Conservation (phyloP, 345 rosid species). For the Syzygium aromaticum region DNA sequence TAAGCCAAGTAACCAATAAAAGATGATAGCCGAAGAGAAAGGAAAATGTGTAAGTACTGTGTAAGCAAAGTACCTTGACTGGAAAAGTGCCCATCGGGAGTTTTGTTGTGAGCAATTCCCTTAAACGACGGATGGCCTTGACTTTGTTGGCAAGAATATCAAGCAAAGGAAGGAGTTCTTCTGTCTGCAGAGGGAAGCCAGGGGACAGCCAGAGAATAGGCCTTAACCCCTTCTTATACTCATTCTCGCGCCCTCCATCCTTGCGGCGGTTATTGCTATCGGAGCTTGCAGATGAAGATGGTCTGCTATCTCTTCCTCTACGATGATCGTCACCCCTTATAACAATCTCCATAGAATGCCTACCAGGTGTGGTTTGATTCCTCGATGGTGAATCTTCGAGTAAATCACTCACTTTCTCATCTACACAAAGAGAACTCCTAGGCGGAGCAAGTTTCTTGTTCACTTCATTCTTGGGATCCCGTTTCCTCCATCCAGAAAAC, state of each 20-base stretch:
- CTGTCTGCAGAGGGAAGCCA: slow-evolving; percentile 77
- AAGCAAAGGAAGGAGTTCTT: slow-evolving; percentile 91
- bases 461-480: slow-evolving; percentile 55
- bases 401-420: slow-evolving; percentile 79
- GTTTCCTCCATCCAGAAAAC: slow-evolving; percentile 95
- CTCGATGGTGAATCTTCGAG: slow-evolving; percentile 56
- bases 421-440: slow-evolving; percentile 73
- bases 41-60: not conserved
- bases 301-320: slow-evolving; percentile 49
- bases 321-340: slow-evolving; percentile 40
- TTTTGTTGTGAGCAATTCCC: slow-evolving; percentile 92
- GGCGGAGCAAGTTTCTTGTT: slow-evolving; percentile 59
- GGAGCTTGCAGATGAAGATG: slow-evolving; percentile 35
- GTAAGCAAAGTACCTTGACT: slow-evolving; percentile 55
- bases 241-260: slow-evolving; percentile 69
- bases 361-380: slow-evolving; percentile 65
- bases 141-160: slow-evolving; percentile 98
- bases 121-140: slow-evolving; percentile 90
- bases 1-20: not conserved
- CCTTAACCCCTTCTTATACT: slow-evolving; percentile 87
- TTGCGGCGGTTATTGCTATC: slow-evolving; percentile 39
- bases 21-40: not conserved
- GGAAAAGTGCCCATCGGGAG: slow-evolving; percentile 95
- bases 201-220: slow-evolving; percentile 94
- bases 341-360: slow-evolving; percentile 75